Percentiles rank a stretch among this genome's conserved stretches.
These are phyloP conservation scores for Spizellomyces punctatus DNA, from an alignment of 192 early-diverging fungal genomes.

Conservation along the genomic window DNA sequence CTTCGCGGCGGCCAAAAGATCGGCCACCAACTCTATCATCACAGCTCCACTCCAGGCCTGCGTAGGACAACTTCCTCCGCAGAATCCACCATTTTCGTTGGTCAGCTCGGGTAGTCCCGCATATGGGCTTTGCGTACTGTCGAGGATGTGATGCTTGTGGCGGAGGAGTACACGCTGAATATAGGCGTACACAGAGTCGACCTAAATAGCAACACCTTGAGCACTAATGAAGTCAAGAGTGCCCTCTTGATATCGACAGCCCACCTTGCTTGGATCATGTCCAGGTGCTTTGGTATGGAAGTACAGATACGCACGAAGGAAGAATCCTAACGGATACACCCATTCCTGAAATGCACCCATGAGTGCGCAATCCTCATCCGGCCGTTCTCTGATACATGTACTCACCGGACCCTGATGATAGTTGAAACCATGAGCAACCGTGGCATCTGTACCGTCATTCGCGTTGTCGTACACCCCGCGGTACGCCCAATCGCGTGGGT, in stretches of 20 bases:
- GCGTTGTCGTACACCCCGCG: slow-evolving; percentile 92
- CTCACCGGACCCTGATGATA: slow-evolving; percentile 92
- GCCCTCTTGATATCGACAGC: background rate
- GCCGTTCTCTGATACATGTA: background rate
- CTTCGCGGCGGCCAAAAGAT: slow-evolving; percentile 12
- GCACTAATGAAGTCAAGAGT: background rate
- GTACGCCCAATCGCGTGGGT: slow-evolving; percentile 93
- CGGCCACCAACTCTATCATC: slow-evolving; percentile 66
- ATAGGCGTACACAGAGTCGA: slow-evolving; percentile 48
- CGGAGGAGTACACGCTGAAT: slow-evolving; percentile 74
- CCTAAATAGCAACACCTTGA: background rate
- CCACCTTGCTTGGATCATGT: slow-evolving; percentile 24
- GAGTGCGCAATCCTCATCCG: background rate
- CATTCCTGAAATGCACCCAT: slow-evolving; percentile 67
- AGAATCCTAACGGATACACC: slow-evolving; percentile 92
- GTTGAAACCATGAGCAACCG: slow-evolving; percentile 94
- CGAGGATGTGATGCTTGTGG: slow-evolving; percentile 77
- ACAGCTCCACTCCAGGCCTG: slow-evolving; percentile 92
- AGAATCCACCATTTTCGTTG: slow-evolving; percentile 80
- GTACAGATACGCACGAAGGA: slow-evolving; percentile 79
- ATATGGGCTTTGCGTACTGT: slow-evolving; percentile 62
- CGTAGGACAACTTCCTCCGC: slow-evolving; percentile 83
- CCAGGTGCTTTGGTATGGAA: slow-evolving; percentile 58
- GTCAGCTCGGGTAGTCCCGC: slow-evolving; percentile 97
- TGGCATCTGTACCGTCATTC: slow-evolving; percentile 81